phyloP scores from a whole-genome alignment of 83 land plant genomes.

The Diphasiastrum complanatum region DNA sequence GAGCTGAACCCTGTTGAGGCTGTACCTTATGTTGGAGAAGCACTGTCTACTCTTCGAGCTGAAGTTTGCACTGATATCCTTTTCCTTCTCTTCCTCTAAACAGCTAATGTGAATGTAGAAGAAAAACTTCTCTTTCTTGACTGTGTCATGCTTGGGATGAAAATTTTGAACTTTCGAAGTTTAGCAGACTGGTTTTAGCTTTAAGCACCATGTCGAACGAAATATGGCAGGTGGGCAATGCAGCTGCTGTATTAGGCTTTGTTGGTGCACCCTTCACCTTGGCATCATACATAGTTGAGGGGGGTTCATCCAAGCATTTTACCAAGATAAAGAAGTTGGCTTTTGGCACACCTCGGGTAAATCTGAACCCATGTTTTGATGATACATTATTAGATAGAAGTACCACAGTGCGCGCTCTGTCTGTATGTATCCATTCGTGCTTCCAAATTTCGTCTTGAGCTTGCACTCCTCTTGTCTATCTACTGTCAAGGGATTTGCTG shows the following conservation, averaged over 20 bases:
- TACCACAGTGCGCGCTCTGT: neutral
- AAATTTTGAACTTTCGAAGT: neutral
- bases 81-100: neutral
- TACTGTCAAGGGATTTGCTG: no score
- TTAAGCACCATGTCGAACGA: no score
- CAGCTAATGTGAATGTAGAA: neutral
- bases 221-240: constrained; percentile 13
- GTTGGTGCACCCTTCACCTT: no score
- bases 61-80: neutral
- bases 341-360: constrained; percentile 5
- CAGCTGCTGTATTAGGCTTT: constrained; percentile 9
- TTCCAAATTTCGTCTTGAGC: neutral
- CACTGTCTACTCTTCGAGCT: constrained; percentile 1
- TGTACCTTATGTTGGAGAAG: constrained; percentile 14
- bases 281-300: constrained; percentile 11
- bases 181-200: no score
- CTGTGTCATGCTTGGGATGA: neutral
- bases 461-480: neutral
- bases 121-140: neutral
- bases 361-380: neutral
- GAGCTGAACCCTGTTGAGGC: constrained; percentile 12
- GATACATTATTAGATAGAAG: neutral
- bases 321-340: constrained; percentile 11
- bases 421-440: neutral
- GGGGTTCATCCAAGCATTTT: constrained; percentile 16